These are phyloP conservation scores for Leishmania lainsoni DNA, from an alignment of 208 protist species.

Conservation along the genomic window DNA sequence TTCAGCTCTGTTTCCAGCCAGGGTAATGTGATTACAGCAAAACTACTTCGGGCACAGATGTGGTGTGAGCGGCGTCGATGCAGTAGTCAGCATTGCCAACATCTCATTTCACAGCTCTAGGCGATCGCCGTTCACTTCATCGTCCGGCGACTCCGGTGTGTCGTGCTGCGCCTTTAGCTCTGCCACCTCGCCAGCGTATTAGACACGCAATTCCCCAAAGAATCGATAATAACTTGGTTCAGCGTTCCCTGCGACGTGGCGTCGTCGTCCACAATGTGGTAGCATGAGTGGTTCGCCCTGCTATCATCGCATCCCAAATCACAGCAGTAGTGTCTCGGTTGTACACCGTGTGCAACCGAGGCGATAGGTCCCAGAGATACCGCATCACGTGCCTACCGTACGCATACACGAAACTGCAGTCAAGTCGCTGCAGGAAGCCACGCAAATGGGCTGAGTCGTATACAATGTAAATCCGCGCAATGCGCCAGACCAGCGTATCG, in stretches of 20 bases:
- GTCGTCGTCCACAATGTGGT: conserved; percentile 92
- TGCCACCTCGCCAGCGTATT: conserved; percentile 1
- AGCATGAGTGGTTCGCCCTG: conserved; percentile 48
- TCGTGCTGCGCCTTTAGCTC: conserved; percentile 25
- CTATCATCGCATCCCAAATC: conserved; percentile 67
- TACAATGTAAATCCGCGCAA: conserved; percentile 89
- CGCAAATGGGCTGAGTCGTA: conserved; percentile 89
- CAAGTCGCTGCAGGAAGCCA: conserved; percentile 87
- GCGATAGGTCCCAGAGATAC: conserved; percentile 84
- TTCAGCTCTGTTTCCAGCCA: conserved; percentile 75
- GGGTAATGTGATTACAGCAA: conserved; percentile 71
- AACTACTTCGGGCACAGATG: conserved; percentile 92
- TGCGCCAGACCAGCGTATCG: conserved; percentile 58
- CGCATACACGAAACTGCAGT: conserved; percentile 90
- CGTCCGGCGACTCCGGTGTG: conserved; percentile 89
- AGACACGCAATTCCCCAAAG: conserved; percentile 44
- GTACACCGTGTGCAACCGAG: conserved; percentile 94
- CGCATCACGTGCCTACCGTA: conserved; percentile 85
- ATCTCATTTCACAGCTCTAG: conserved; percentile 89
- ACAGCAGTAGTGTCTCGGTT: conserved; percentile 87
- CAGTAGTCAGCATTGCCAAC: conserved; percentile 65
- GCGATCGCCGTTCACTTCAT: conserved; percentile 44
- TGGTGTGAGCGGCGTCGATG: conserved; percentile 83
- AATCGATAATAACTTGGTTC: conserved; percentile 74
- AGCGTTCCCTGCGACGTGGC: conserved; percentile 89